phyloP scores from a whole-genome alignment of 345 rosid genomes.

The Eucalyptus cladocalyx region DNA sequence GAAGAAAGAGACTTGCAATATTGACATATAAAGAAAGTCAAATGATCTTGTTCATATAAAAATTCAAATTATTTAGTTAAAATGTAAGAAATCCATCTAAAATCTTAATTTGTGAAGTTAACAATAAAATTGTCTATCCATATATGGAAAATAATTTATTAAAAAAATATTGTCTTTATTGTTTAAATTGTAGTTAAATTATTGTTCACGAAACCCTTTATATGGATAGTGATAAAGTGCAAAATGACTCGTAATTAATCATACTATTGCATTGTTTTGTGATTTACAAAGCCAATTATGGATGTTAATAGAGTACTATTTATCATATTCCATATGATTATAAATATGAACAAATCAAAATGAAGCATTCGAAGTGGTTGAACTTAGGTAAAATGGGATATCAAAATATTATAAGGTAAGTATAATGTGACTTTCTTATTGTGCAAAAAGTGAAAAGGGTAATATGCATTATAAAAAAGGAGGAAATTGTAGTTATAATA shows the following conservation, averaged over 20 bases:
- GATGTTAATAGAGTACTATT: neutral
- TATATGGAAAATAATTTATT: neutral
- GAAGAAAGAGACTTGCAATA: neutral
- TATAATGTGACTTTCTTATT: neutral
- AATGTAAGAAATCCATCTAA: neutral
- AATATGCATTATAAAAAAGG: neutral
- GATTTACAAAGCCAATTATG: neutral
- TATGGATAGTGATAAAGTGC: neutral
- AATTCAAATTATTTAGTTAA: neutral
- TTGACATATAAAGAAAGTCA: neutral
- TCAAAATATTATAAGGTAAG: neutral
- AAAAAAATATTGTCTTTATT: neutral
- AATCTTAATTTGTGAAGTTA: neutral
- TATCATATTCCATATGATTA: neutral
- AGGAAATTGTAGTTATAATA: fast-evolving
- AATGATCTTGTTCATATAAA: neutral
- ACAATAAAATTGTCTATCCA: neutral
- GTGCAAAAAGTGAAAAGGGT: neutral
- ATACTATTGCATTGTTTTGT: neutral
- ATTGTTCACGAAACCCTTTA: neutral
- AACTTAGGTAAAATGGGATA: neutral
- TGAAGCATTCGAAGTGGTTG: neutral
- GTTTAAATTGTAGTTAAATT: neutral
- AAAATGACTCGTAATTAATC: neutral
- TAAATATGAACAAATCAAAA: neutral